Evolutionary conservation across 306 rosid genomes (phyloP), one percentile per base, ranked within the genome.

Genomic region (Cicer cuneatum): DNA sequence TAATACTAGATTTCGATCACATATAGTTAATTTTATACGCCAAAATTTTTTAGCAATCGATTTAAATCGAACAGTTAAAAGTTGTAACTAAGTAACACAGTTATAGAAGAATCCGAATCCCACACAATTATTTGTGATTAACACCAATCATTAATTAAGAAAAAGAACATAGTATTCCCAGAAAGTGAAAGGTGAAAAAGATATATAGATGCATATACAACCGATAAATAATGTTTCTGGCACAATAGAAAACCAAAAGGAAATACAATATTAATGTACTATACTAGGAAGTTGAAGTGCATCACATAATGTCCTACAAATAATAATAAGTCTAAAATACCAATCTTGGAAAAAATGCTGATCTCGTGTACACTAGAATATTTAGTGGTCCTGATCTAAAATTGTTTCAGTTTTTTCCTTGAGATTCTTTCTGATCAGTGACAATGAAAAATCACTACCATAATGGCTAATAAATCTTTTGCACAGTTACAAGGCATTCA

Each of bases 391-490:
- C 79, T 71, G 3, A 11, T 47, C 10, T 69, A 5, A 6, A 64
- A 57, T 65, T 71, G 66, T 66, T 57, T 65, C 46, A 45, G 33
- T 67, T 69, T 75, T 75, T 54, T 19, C 58, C 69, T 69, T 57
- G 56, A 81, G 85, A 64, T 71, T 81, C 81, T 71, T 71, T 81
- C 38, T 71, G 78, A 43, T 16, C 46, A 49, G 45, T 81, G 82
- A 81, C 79, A 82, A 72, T 6, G 82, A 61, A 82, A 77, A 59
- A 58, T 72, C 85, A 49, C 64, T 49, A 24, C 37, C 80, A 47
- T 79, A 69, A 73, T 29, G 10, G 68, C 43, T 15, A 39, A 29
- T 7, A 54, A 56, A 9, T 71, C 69, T 57, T 60, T 71, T 58
- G 18, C 51, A 54, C 47, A 74, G 52, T 18, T 37, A 18, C 21